Percentiles rank a stretch among this genome's conserved stretches.
phyloP scores from a whole-genome alignment of 2,329 filamentous ascomycete species.

The Stemphylium lycopersici region DNA sequence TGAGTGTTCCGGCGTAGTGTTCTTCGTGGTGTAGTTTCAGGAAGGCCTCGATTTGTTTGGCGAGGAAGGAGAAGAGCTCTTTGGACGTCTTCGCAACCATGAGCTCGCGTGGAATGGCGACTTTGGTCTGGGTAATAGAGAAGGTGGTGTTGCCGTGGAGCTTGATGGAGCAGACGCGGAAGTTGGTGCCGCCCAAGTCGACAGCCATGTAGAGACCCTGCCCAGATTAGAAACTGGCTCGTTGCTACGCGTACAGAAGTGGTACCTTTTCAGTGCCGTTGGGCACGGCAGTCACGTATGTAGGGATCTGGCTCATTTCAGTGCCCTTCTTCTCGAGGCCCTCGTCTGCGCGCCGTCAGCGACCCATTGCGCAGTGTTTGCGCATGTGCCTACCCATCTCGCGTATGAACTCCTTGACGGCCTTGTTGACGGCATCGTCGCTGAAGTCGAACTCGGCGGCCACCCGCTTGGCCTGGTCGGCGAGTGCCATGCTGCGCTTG shows the following conservation, averaged over 20 bases:
- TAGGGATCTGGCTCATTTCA: constrained; percentile 93
- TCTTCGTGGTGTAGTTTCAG: constrained; percentile 86
- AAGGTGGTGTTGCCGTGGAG: constrained; percentile 95
- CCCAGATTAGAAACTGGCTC: not conserved
- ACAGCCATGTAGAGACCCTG: constrained; percentile 95
- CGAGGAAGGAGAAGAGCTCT: constrained; percentile 90
- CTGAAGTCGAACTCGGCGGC: constrained; percentile 86
- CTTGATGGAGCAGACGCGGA: constrained; percentile 93
- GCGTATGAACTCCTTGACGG: constrained; percentile 82
- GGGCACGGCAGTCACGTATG: constrained; percentile 93
- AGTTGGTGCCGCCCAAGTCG: constrained; percentile 97
- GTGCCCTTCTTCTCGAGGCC: constrained; percentile 79
- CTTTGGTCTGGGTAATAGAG: constrained; percentile 89
- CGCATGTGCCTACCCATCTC: constrained; percentile 70
- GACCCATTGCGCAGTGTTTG: not conserved
- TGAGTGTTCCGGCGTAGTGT: constrained; percentile 75
- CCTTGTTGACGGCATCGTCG: constrained; percentile 76
- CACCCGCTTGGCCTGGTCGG: constrained; percentile 77
- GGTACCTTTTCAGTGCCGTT: constrained; percentile 95
- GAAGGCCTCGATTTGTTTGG: constrained; percentile 89
- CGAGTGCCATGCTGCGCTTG: constrained; percentile 57
- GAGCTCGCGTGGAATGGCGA: constrained; percentile 84
- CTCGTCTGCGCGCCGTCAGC: constrained; percentile 64
- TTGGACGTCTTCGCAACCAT: constrained; percentile 88
- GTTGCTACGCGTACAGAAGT: constrained; percentile 63